phyloP scores from a whole-genome alignment of 208 protist genomes.

The Wallacemonas sp. region DNA sequence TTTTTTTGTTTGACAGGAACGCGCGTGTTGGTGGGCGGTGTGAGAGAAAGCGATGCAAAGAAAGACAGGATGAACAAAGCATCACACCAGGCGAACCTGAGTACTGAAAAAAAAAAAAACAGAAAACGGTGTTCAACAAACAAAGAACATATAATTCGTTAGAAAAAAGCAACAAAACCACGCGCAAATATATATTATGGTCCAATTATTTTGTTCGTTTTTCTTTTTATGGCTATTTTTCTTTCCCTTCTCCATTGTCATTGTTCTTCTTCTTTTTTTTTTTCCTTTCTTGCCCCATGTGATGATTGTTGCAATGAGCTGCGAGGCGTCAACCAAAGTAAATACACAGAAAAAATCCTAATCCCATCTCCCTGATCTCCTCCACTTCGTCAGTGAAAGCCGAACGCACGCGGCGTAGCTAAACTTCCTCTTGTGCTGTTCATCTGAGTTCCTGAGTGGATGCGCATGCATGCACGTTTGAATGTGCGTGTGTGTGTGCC shows the following conservation, averaged over 20 bases:
- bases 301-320: neutral
- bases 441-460: neutral
- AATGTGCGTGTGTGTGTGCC: neutral
- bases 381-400: neutral
- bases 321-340: neutral
- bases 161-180: no score
- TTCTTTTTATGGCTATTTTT: neutral
- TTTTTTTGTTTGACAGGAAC: no score
- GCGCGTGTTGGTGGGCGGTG: no score
- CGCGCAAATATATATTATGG: no score
- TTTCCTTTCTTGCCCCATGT: neutral
- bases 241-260: neutral
- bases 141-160: no score
- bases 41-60: no score
- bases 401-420: no score
- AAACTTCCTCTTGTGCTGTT: no score
- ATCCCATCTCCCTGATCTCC: neutral
- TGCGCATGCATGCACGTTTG: neutral
- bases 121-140: no score
- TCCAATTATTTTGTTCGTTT: neutral
- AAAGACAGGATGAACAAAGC: no score
- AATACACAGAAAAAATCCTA: neutral
- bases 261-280: conserved; percentile 2
- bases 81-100: no score
- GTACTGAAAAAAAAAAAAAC: no score